Percentiles rank a stretch among this genome's conserved stretches.
Conservation (phyloP, 345 rosid genomes). For the Linum trigynum region DNA sequence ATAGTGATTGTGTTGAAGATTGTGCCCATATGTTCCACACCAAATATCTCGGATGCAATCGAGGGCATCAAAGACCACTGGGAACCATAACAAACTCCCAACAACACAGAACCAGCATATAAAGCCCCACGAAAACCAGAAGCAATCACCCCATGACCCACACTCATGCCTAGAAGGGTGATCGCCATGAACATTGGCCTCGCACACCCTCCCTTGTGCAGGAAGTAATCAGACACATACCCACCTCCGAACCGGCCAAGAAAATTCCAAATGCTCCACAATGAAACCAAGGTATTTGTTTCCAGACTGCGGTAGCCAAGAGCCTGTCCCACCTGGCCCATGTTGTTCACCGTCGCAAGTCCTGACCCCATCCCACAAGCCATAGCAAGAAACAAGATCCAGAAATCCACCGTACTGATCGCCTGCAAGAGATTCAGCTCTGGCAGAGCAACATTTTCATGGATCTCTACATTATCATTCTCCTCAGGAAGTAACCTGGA, state of each 20-base stretch:
- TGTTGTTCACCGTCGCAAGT: conserved; percentile 38
- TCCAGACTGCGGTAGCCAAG: conserved; percentile 34
- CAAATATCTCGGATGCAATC: conserved; percentile 41
- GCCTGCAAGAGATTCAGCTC: conserved; percentile 33
- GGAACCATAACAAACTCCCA: conserved; percentile 45
- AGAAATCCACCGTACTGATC: conserved; percentile 25
- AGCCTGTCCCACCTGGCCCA: conserved; percentile 48
- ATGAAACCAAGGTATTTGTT: conserved; percentile 29
- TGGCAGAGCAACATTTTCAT: background rate
- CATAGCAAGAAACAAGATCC: conserved; percentile 43
- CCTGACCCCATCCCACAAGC: conserved; percentile 56
- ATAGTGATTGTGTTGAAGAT: conserved; percentile 43
- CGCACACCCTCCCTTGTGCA: conserved; percentile 30
- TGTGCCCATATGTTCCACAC: conserved; percentile 39
- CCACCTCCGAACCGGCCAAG: conserved; percentile 41
- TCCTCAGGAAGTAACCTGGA: conserved; percentile 1
- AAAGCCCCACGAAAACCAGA: conserved; percentile 38
- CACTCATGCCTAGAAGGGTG: conserved; percentile 31
- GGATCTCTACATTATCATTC: conserved; percentile 5
- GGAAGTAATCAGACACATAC: conserved; percentile 32
- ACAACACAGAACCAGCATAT: conserved; percentile 34
- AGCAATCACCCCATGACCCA: conserved; percentile 39
- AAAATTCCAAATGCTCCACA: conserved; percentile 50
- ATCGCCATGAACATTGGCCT: conserved; percentile 49
- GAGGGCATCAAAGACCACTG: conserved; percentile 55